Conservation (phyloP, 257 asterid genomes). For the Henckelia pumila region DNA sequence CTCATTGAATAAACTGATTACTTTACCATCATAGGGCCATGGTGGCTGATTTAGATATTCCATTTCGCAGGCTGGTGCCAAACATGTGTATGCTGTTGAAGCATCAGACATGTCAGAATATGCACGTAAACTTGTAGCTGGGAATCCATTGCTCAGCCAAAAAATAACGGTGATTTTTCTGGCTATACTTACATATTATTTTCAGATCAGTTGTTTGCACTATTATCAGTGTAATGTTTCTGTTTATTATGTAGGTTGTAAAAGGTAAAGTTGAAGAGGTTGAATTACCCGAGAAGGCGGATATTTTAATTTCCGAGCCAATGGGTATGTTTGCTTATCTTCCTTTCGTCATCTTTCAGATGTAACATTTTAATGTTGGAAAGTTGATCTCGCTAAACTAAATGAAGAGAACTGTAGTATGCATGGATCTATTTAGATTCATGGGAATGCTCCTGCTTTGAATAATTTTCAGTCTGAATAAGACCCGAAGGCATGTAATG, state of each 20-base stretch:
- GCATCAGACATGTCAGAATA: slow-evolving; percentile 99
- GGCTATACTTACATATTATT: slow-evolving; percentile 15
- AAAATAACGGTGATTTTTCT: slow-evolving; percentile 71
- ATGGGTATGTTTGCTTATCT: slow-evolving; percentile 64
- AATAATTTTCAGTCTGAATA: slow-evolving; percentile 19
- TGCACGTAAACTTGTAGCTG: slow-evolving; percentile 84
- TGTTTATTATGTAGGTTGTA: slow-evolving; percentile 58
- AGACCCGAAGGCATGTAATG: slow-evolving; percentile 19
- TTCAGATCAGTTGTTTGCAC: slow-evolving; percentile 9
- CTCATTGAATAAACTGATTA: slow-evolving; percentile 16
- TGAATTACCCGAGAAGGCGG: slow-evolving; percentile 93
- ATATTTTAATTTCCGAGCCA: slow-evolving; percentile 95
- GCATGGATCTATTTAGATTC: slow-evolving; percentile 7
- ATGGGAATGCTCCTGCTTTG: neutral
- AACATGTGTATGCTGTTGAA: slow-evolving; percentile 97
- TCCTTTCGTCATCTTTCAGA: slow-evolving; percentile 16
- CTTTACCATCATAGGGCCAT: slow-evolving; percentile 22
- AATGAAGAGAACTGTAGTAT: slow-evolving; percentile 10
- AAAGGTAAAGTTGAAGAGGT: slow-evolving; percentile 97
- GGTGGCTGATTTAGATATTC: slow-evolving; percentile 23
- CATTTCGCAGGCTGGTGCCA: slow-evolving; percentile 83
- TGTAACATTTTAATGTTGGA: slow-evolving; percentile 10
- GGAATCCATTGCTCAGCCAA: slow-evolving; percentile 70
- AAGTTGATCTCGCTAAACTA: slow-evolving; percentile 18
- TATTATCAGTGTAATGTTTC: slow-evolving; percentile 17